Evolutionary conservation across 306 rosid species (phyloP).

Genomic region (Prinsepia uniflora): DNA sequence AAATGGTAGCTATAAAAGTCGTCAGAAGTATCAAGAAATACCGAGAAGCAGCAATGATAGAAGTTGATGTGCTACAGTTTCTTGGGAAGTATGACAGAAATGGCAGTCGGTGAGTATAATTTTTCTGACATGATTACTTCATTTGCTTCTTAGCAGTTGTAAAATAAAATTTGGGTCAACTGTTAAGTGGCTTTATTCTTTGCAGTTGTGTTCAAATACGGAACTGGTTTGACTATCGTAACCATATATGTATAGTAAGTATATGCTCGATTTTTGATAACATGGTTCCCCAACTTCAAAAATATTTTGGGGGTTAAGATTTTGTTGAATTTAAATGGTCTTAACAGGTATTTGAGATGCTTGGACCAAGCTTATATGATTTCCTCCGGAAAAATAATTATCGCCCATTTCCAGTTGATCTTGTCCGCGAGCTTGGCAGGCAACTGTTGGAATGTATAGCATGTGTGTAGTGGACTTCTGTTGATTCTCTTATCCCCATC

Average conservation of each 20-base stretch:
- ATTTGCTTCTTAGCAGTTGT: constrained; percentile 18
- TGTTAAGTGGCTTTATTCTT: constrained; percentile 69
- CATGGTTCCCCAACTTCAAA: constrained; percentile 29
- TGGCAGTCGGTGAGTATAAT: constrained; percentile 60
- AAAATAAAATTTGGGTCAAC: constrained; percentile 22
- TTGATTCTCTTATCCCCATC: constrained; percentile 12
- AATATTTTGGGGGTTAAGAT: constrained; percentile 28
- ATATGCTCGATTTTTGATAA: constrained; percentile 33
- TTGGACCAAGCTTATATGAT: constrained; percentile 95
- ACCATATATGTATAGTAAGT: constrained; percentile 91
- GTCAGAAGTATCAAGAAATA: constrained; percentile 77
- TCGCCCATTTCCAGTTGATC: constrained; percentile 91
- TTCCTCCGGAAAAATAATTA: constrained; percentile 93
- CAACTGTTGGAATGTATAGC: constrained; percentile 96
- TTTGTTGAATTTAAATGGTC: constrained; percentile 63
- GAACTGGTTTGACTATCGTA: constrained; percentile 99
- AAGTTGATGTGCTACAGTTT: constrained; percentile 74
- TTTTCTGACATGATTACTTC: not conserved
- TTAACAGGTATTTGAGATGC: constrained; percentile 96
- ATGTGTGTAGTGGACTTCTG: constrained; percentile 66
- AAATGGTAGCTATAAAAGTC: constrained; percentile 83
- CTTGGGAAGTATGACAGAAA: constrained; percentile 71
- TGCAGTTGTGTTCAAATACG: constrained; percentile 97
- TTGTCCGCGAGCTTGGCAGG: constrained; percentile 94
- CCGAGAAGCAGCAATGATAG: constrained; percentile 83